A percentile compares a stretch with the other conserved stretches of the same genome.
phyloP scores from a whole-genome alignment of 495 filamentous ascomycete genomes.

The Penicillium paradoxum region DNA sequence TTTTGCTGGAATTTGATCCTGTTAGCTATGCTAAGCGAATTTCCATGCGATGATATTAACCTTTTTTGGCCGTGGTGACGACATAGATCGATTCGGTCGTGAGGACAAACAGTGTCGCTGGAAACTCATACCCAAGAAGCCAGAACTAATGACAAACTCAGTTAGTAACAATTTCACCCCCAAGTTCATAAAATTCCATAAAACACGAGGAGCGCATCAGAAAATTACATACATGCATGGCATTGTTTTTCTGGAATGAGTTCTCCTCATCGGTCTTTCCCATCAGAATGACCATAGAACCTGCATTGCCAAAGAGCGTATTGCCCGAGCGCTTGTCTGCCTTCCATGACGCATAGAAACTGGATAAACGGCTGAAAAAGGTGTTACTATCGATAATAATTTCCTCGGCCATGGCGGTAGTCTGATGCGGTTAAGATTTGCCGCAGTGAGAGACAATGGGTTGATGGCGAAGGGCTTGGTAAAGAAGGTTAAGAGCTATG shows the following conservation, averaged over 20 bases:
- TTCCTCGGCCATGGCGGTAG: slow-evolving; percentile 50
- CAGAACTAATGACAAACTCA: slow-evolving; percentile 65
- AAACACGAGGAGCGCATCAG: neutral
- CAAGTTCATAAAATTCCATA: neutral
- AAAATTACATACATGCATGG: slow-evolving; percentile 71
- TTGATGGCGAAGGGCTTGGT: neutral
- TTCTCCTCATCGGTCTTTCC: slow-evolving; percentile 87
- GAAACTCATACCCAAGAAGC: slow-evolving; percentile 98
- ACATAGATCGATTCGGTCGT: slow-evolving; percentile 83
- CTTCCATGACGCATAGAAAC: slow-evolving; percentile 89
- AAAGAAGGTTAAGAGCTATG: slow-evolving; percentile 2
- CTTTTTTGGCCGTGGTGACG: slow-evolving; percentile 96
- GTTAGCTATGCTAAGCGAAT: slow-evolving; percentile 2
- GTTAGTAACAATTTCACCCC: slow-evolving; percentile 12
- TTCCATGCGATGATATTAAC: slow-evolving; percentile 36
- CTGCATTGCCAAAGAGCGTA: slow-evolving; percentile 74
- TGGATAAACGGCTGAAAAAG: slow-evolving; percentile 88
- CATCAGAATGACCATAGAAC: slow-evolving; percentile 82
- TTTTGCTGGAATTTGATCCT: slow-evolving; percentile 55
- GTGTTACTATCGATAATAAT: slow-evolving; percentile 86
- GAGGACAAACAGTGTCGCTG: slow-evolving; percentile 86
- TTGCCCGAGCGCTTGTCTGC: slow-evolving; percentile 76
- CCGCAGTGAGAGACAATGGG: slow-evolving; percentile 10
- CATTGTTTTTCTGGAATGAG: slow-evolving; percentile 87
- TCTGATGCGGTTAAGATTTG: slow-evolving; percentile 17